Conservation (phyloP, 768 basidiomycete genomes). For the Basidioascus undulatus region DNA sequence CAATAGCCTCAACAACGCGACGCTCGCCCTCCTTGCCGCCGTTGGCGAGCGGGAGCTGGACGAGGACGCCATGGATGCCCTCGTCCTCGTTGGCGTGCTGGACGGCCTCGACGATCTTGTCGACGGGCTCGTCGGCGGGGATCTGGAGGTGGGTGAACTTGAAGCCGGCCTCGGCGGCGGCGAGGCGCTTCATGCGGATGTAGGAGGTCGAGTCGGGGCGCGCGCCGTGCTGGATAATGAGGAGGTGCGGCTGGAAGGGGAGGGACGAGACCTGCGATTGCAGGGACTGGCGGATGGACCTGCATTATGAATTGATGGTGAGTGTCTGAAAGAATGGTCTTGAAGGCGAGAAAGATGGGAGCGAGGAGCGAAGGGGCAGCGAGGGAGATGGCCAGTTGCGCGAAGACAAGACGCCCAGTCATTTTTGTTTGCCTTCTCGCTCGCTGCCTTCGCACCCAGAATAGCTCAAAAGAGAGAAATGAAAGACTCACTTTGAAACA, state of each 20-base stretch:
- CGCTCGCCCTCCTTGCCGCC: slow-evolving; percentile 62
- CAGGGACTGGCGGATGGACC: slow-evolving; percentile 58
- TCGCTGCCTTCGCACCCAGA: too few relatives aligned
- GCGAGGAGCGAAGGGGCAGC: slow-evolving; percentile 1
- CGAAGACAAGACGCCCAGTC: neutral
- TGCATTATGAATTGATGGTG: slow-evolving; percentile 17
- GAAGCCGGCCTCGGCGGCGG: slow-evolving; percentile 82
- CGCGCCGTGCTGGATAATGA: slow-evolving; percentile 79
- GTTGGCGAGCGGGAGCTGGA: slow-evolving; percentile 80
- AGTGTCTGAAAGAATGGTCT: neutral
- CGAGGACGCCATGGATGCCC: slow-evolving; percentile 62
- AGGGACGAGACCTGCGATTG: slow-evolving; percentile 42
- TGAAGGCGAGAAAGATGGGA: neutral
- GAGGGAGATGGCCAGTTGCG: neutral
- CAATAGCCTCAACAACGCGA: slow-evolving; percentile 77
- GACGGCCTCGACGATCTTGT: slow-evolving; percentile 52
- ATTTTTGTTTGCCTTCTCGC: too few relatives aligned
- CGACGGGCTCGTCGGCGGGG: slow-evolving; percentile 33
- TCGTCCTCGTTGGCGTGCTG: slow-evolving; percentile 63
- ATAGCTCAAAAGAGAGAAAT: neutral
- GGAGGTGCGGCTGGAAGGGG: slow-evolving; percentile 74
- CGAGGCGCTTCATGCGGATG: slow-evolving; percentile 93
- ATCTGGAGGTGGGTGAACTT: slow-evolving; percentile 48
- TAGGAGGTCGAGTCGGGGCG: slow-evolving; percentile 77
- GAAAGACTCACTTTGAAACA: slow-evolving; percentile 62